Base-by-base conservation (phyloP, 768 basidiomycete genomes). In the Nidularia pulvinata region DNA sequence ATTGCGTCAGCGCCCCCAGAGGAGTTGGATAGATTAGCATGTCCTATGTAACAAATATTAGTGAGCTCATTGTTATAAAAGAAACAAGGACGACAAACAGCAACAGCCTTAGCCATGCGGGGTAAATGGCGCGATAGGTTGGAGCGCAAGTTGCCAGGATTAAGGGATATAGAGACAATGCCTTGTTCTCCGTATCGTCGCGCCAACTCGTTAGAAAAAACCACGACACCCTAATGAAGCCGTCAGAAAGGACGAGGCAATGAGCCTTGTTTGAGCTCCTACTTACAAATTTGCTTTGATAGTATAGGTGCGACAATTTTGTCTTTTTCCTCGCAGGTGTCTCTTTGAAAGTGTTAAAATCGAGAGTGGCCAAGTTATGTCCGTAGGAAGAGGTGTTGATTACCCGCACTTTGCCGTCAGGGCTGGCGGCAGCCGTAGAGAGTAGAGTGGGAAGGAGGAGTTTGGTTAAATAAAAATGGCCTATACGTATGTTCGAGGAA, bases 1-100 rank as follows among this genome's bases (percentile, higher is more conserved):
- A 59, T 49, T 75, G 79, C 1, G 80, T 83, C 13, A 82, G 59
- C 0, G 78, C 78, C 11, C 82, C 81, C 19, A 69, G 65, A 1
- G 67, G 51, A 0, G 68, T 62, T 13, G 72, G 68, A 37, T 67
- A 67, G 1, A 73, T 11, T 25, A 46, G 9, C 9, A 46, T 13
- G 19, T 9, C 13, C 45, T 46, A 46, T 25, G 9, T 10, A 39
- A 39, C 10, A n/a, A 46, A 11, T 11, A 16, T 13, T 25, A 46
- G 22, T 46, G 9, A 46, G 9, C 22, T 13, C 9, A 46, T 25
- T 25, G 45, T 13, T 46, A 13, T 14, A 13, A 25, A 14, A 9
- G 10, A 25, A 11, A 46, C 22, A 14, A 13, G 11, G 19, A 46
- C 22, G 37, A 16, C 45, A 46, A 13, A 9, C 22, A 46, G 13